A percentile compares a stretch with the other conserved stretches of the same genome.
phyloP scores from a whole-genome alignment of 345 rosid species.

The Eucalyptus coolabah region DNA sequence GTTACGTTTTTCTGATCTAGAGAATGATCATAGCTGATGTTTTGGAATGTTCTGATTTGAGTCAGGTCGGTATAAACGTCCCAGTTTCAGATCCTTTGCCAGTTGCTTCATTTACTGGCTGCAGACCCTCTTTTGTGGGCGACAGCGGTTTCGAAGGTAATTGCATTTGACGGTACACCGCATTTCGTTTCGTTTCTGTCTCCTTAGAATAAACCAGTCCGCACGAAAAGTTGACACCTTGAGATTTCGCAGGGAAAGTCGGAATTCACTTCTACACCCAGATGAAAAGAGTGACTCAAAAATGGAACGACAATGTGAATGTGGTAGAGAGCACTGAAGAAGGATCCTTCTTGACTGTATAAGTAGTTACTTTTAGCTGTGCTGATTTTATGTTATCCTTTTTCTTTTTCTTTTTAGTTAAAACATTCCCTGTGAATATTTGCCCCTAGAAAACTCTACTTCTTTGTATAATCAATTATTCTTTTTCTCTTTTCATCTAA shows the following conservation, averaged over 20 bases:
- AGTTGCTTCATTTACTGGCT: conserved; percentile 22
- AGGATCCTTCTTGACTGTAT: not conserved
- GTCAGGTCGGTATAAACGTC: conserved; percentile 52
- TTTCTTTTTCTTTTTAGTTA: not conserved
- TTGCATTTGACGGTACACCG: not conserved
- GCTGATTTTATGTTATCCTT: not conserved
- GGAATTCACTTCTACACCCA: conserved; percentile 42
- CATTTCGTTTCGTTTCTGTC: not conserved
- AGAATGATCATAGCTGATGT: not conserved
- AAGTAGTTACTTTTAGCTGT: not conserved
- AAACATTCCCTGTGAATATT: not conserved
- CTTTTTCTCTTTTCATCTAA: not conserved
- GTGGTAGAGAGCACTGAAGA: not conserved
- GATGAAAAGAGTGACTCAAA: conserved; percentile 40
- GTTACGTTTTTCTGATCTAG: not conserved
- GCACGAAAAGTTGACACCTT: not conserved
- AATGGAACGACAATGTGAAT: conserved; percentile 25
- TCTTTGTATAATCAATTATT: not conserved
- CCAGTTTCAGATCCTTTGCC: conserved; percentile 31
- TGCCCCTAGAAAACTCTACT: not conserved
- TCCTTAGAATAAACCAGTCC: not conserved
- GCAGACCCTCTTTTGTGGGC: conserved; percentile 35
- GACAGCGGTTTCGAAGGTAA: conserved; percentile 41
- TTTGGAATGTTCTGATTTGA: not conserved
- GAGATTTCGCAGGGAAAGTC: conserved; percentile 22